Percentiles rank a stretch among this genome's conserved stretches.
Conservation (phyloP, 2,329 filamentous ascomycete species). For the Apiospora hydei region DNA sequence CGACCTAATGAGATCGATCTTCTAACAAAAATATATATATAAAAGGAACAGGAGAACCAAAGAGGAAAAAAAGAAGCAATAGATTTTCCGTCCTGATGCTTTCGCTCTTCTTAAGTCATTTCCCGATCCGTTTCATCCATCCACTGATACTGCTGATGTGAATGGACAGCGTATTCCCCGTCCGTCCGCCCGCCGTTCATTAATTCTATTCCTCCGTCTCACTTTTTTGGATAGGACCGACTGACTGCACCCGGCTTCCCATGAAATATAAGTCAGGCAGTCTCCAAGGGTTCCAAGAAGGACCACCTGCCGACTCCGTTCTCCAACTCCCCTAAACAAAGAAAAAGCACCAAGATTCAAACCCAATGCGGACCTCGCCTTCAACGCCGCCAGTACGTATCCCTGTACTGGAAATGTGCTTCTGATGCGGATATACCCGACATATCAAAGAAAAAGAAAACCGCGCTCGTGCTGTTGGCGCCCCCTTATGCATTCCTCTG, state of each 20-base stretch:
- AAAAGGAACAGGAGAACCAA: slow-evolving; percentile 10
- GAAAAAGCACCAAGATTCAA: slow-evolving; percentile 13
- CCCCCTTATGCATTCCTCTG: not conserved
- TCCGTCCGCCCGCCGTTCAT: not conserved
- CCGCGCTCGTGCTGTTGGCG: not conserved
- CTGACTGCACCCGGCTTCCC: not conserved
- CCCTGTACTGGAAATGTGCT: slow-evolving; percentile 27
- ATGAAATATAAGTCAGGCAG: not conserved
- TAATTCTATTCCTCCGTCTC: not conserved
- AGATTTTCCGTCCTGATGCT: slow-evolving; percentile 12
- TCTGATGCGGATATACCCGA: slow-evolving; percentile 13
- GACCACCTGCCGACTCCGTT: slow-evolving; percentile 17
- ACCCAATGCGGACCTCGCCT: slow-evolving; percentile 14
- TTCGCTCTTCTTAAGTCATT: slow-evolving; percentile 18
- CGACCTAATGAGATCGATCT: slow-evolving; percentile 2
- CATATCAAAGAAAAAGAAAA: slow-evolving; percentile 5
- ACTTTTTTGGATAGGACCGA: slow-evolving; percentile 7
- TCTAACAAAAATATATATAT: slow-evolving; percentile 12
- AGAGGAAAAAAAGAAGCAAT: slow-evolving; percentile 15
- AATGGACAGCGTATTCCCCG: not conserved
- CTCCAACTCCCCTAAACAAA: not conserved
- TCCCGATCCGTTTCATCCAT: not conserved
- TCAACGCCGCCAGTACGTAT: slow-evolving; percentile 28
- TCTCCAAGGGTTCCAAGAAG: not conserved
- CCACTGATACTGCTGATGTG: not conserved